These are phyloP conservation scores for Dactylellina cionopaga DNA, from an alignment of 2,329 filamentous ascomycete genomes.

Conservation along the genomic window DNA sequence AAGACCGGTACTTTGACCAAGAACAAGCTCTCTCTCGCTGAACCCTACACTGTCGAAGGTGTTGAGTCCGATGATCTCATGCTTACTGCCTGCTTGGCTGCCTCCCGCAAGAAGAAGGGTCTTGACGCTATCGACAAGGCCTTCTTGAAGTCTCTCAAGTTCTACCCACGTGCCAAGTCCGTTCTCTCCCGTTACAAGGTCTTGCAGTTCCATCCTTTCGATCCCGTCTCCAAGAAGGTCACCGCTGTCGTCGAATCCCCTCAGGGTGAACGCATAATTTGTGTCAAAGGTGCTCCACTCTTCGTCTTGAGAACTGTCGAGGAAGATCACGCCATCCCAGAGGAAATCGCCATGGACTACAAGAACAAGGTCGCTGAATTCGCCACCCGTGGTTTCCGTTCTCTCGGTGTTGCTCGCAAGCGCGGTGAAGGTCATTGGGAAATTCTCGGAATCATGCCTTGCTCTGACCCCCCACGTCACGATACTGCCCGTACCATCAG, in stretches of 20 bases:
- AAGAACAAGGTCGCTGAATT: conserved; percentile 94
- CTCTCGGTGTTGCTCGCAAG: conserved; percentile 91
- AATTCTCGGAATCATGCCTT: conserved; percentile 94
- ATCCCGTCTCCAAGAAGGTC: conserved; percentile 93
- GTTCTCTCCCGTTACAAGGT: conserved; percentile 86
- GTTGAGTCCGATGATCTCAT: conserved; percentile 88
- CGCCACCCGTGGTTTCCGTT: conserved; percentile 91
- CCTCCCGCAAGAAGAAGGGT: conserved; percentile 93
- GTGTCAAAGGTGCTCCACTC: conserved; percentile 89
- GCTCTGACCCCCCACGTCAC: conserved; percentile 88
- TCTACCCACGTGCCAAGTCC: conserved; percentile 82
- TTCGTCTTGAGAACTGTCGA: conserved; percentile 88
- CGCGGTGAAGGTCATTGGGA: conserved; percentile 83
- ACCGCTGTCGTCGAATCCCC: conserved; percentile 83
- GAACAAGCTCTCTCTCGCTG: conserved; percentile 88
- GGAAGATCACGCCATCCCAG: conserved; percentile 81
- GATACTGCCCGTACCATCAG: conserved; percentile 90
- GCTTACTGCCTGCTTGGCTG: conserved; percentile 88
- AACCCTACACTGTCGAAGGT: conserved; percentile 83
- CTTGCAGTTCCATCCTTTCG: conserved; percentile 85
- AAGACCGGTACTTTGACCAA: conserved; percentile 94
- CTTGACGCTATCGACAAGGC: conserved; percentile 95
- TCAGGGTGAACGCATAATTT: conserved; percentile 83
- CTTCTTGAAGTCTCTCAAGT: conserved; percentile 85
- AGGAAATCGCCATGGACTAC: conserved; percentile 81